Percentiles rank a stretch among this genome's conserved stretches.
Evolutionary conservation across 305 asterid genomes (phyloP).

Genomic region (Fraxinus nigra): DNA sequence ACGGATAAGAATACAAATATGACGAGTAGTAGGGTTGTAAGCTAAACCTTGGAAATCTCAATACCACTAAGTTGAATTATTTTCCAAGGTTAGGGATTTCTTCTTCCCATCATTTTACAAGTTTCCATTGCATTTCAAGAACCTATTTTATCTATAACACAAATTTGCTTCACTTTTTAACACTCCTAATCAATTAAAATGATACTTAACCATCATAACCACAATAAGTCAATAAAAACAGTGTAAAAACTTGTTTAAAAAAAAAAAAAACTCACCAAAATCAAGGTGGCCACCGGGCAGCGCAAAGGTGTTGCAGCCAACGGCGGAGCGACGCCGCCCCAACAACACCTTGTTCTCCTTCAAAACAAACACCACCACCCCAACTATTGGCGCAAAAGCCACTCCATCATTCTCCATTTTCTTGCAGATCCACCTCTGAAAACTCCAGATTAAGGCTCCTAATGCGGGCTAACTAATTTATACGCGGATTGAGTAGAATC

Average conservation of each 20-base stretch:
- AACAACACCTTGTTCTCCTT: constrained; percentile 42
- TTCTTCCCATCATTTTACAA: background rate
- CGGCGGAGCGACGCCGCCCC: constrained; percentile 53
- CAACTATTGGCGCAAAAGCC: constrained; percentile 42
- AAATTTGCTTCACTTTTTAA: background rate
- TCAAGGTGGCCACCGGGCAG: constrained; percentile 66
- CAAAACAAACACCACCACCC: constrained; percentile 52
- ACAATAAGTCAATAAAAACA: background rate
- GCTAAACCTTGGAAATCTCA: too few species aligned
- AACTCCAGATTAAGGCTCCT: background rate
- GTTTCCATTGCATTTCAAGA: background rate
- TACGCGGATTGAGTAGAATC: background rate
- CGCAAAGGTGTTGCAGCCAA: constrained; percentile 45
- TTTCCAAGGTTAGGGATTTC: background rate
- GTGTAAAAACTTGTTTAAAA: background rate
- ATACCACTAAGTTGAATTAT: background rate
- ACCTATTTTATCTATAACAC: background rate
- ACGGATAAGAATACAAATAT: too few species aligned
- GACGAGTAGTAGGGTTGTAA: too few species aligned
- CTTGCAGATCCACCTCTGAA: background rate
- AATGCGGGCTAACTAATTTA: background rate
- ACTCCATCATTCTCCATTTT: constrained; percentile 33
- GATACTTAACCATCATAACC: background rate
- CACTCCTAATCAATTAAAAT: background rate
- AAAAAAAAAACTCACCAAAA: constrained; percentile 33